These are phyloP conservation scores for Leccinum boreale DNA, from an alignment of 768 basidiomycete species.

Conservation along the genomic window DNA sequence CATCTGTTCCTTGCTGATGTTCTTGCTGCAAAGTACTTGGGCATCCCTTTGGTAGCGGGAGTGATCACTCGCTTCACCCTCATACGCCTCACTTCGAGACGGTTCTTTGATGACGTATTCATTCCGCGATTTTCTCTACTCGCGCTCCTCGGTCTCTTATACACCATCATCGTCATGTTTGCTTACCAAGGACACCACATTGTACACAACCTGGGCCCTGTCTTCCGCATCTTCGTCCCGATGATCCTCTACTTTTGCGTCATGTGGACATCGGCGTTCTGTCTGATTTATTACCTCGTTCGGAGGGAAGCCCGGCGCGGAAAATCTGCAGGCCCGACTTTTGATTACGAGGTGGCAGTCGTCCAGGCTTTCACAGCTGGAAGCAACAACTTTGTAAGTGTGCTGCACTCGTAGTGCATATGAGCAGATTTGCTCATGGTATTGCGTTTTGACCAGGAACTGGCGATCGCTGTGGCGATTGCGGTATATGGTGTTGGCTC, in stretches of 20 bases:
- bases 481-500: slow-evolving; percentile 76
- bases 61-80: slow-evolving; percentile 62
- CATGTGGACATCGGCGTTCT: slow-evolving; percentile 70
- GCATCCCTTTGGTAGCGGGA: slow-evolving; percentile 74
- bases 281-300: slow-evolving; percentile 49
- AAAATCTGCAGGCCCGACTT: slow-evolving; percentile 9
- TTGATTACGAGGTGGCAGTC: slow-evolving; percentile 69
- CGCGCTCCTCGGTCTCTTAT: slow-evolving; percentile 71
- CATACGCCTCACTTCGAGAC: slow-evolving; percentile 42
- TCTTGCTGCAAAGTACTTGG: slow-evolving; percentile 56
- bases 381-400: slow-evolving; percentile 71
- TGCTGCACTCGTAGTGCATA: background rate
- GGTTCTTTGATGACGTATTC: slow-evolving; percentile 55
- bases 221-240: slow-evolving; percentile 80
- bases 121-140: slow-evolving; percentile 65
- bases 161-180: slow-evolving; percentile 77
- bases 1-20: background rate
- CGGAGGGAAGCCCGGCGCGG: slow-evolving; percentile 27
- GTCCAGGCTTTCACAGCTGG: slow-evolving; percentile 79
- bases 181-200: slow-evolving; percentile 70
- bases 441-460: slow-evolving; percentile 43
- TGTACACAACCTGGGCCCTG: slow-evolving; percentile 66
- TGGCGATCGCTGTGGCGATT: slow-evolving; percentile 80
- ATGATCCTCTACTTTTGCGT: slow-evolving; percentile 74
- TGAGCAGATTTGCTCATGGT: background rate